Percentiles rank a stretch among this genome's conserved stretches.
phyloP scores from a whole-genome alignment of 768 basidiomycete species.

The Boletus insuetus region DNA sequence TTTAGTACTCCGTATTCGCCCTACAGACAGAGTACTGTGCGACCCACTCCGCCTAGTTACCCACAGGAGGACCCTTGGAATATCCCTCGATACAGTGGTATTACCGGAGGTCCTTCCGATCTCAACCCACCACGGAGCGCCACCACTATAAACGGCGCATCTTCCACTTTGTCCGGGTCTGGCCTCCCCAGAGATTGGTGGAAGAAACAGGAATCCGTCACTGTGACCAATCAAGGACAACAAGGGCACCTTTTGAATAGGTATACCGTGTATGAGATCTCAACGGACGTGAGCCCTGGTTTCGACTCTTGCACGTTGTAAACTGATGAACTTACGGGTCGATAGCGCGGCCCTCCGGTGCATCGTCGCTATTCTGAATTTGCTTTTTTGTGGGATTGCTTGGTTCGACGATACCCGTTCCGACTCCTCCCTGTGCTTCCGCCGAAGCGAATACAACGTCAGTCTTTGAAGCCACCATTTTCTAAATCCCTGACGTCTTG shows the following conservation, averaged over 20 bases:
- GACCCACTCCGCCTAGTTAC: conserved; percentile 48
- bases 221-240: conserved; percentile 75
- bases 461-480: conserved; percentile 30
- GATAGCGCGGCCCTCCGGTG: conserved; percentile 65
- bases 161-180: conserved; percentile 64
- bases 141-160: conserved; percentile 38
- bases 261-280: conserved; percentile 80
- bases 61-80: conserved; percentile 72
- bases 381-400: conserved; percentile 82
- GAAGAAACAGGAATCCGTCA: conserved; percentile 73
- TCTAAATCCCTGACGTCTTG: conserved; percentile 1
- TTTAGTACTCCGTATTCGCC: conserved; percentile 40
- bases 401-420: conserved; percentile 89
- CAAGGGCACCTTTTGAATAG: conserved; percentile 92
- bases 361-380: conserved; percentile 93
- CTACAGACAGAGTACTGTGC: conserved; percentile 46
- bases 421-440: conserved; percentile 83
- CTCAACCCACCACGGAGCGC: conserved; percentile 21
- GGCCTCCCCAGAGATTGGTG: conserved; percentile 84
- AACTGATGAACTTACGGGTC: conserved; percentile 9
- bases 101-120: conserved; percentile 34
- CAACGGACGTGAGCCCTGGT: conserved; percentile 60
- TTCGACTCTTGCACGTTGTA: conserved; percentile 4
- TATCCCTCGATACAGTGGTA: conserved; percentile 30
- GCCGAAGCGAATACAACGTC: conserved; percentile 89